Percentiles rank a stretch among this genome's conserved stretches.
These are phyloP conservation scores for Aurifilum marmelostoma DNA, from an alignment of 2,329 filamentous ascomycete genomes.

Conservation along the genomic window DNA sequence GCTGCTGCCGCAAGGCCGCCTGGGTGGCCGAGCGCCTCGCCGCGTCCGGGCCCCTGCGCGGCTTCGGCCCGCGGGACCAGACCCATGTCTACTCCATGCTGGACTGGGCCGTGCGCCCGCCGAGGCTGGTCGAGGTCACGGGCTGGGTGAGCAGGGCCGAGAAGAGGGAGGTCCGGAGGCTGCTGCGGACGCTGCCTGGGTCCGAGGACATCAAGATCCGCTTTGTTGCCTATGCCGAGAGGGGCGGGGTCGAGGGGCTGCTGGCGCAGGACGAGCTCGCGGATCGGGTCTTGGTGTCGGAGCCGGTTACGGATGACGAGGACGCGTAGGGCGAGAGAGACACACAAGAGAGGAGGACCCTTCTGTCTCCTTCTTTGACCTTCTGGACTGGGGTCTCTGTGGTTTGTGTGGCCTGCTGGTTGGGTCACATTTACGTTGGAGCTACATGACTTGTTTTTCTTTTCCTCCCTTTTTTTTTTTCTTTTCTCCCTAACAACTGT, in stretches of 20 bases:
- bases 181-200: not conserved
- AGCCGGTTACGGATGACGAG: not conserved
- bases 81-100: not conserved
- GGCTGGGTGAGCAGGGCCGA: conserved; percentile 10
- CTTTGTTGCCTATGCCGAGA: not conserved
- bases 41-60: not conserved
- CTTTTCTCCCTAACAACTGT: too few species aligned
- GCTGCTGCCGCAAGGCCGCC: conserved; percentile 23
- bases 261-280: too few species aligned
- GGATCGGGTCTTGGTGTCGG: not conserved
- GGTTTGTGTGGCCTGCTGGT: not conserved
- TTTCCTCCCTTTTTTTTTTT: too few species aligned
- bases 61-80: not conserved
- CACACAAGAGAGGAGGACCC: too few species aligned
- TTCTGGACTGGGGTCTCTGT: too few species aligned
- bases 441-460: not conserved
- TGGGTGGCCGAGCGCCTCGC: conserved; percentile 20
- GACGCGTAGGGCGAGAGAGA: too few species aligned
- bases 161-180: not conserved
- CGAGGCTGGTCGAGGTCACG: conserved; percentile 13
- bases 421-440: not conserved
- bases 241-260: too few species aligned
- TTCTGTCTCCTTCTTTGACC: too few species aligned
- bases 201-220: not conserved
- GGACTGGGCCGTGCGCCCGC: conserved; percentile 11